Base-by-base conservation (phyloP, 345 rosid species). In the Cochlearia excelsa region DNA sequence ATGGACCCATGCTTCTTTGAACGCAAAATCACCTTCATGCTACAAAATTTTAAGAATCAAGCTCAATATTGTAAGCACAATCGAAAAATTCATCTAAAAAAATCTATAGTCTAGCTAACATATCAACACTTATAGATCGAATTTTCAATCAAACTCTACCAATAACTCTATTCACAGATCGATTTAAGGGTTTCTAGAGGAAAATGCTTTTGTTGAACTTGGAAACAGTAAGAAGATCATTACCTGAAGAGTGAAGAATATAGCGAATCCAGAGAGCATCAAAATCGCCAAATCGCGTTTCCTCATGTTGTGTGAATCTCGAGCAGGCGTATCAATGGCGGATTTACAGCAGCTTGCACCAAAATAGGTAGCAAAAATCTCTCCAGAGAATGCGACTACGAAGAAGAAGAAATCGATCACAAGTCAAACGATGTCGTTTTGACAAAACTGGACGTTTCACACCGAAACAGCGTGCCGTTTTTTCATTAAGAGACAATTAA, bases 241-340 rank as follows among this genome's bases (percentile, higher is more conserved):
- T 37, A 86, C 99, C 94, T 90, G 97, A 59, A 94, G 97, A 68
- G 95, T 90, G 87, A 94, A 94, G 93, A 94, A 90, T 61, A 94
- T 82, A 48, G 99, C 96, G 68, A 94, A 87, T 40, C 96, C 96
- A 45, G 86, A 84, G 59, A 94, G 97, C 87, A 94, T 90, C 66
- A 94, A 85, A 68, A 87, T 87, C 26, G 96, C 92, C 63, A 90
- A 75, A 77, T 94, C 99, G 6, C 97, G 90, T 76, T 87, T 94
- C 88, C 97, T 90, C 99, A 94, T 93, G 46, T 46, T 54, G 23
- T 3, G 9, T 9, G 46, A 29, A 7, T 40, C 43, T 30, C 46
- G 41, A 68, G 26, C 28, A 9, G 49, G 62, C 58, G 56, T 61
- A 62, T 67, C 58, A 50, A 66, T 59, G 45, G 56, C 71, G 27